These are phyloP conservation scores for Bertia moriformis DNA, from an alignment of 2,329 filamentous ascomycete species.

Conservation along the genomic window DNA sequence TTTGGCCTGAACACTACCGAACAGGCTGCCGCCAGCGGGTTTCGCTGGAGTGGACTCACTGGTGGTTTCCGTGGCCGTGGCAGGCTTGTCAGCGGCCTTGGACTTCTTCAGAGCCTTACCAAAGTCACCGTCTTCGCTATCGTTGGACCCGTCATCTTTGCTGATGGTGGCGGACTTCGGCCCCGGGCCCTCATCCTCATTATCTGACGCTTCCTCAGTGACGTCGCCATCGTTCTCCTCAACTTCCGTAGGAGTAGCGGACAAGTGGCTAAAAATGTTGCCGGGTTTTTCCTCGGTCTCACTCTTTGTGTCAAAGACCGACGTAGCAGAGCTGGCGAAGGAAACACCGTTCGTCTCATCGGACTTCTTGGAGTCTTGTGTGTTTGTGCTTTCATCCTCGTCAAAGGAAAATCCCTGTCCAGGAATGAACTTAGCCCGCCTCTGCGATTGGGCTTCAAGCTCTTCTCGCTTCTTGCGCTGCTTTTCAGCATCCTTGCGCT, in stretches of 20 bases:
- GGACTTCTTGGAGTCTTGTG: constrained; percentile 8
- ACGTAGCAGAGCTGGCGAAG: constrained; percentile 3
- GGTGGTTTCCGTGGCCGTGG: no score
- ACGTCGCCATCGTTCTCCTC: constrained; percentile 10
- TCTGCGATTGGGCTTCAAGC: constrained; percentile 13
- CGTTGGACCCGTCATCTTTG: constrained; percentile 3
- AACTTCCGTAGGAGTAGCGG: constrained; percentile 7
- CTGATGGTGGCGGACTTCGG: no score
- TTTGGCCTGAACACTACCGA: neutral
- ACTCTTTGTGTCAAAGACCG: constrained; percentile 12
- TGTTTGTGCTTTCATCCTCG: constrained; percentile 8
- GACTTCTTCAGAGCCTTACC: neutral
- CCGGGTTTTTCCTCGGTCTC: constrained; percentile 12
- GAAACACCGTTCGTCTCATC: constrained; percentile 5
- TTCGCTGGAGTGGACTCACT: neutral
- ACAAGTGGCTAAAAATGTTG: constrained; percentile 20
- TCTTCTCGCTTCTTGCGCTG: constrained; percentile 26
- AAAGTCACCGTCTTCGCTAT: neutral
- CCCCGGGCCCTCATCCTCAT: constrained; percentile 7
- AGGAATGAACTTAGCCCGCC: constrained; percentile 2
- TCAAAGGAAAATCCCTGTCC: constrained; percentile 12
- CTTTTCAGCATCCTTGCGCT: constrained; percentile 25
- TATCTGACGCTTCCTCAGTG: constrained; percentile 11
- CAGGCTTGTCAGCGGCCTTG: neutral
- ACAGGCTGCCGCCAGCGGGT: neutral